A percentile compares a stretch with the other conserved stretches of the same genome.
Conservation (phyloP, 1,139 yeast species). For the Zygosaccharomyces pseudobailii region DNA sequence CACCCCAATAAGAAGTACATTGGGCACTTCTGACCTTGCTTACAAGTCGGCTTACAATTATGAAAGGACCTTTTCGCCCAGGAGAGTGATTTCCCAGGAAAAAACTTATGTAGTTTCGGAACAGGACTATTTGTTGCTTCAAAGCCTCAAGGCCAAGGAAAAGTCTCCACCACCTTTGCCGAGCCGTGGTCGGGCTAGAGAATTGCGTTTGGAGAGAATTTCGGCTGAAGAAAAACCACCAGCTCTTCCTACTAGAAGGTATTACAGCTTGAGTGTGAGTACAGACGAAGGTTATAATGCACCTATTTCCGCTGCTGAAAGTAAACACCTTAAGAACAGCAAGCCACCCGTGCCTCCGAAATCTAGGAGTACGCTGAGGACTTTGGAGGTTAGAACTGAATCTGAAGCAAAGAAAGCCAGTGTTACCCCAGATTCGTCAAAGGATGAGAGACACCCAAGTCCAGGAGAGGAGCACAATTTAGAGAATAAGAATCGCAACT, state of each 20-base stretch:
- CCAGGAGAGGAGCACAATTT: not conserved
- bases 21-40: slow-evolving; percentile 22
- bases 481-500: not conserved
- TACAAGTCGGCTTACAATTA: slow-evolving; percentile 38
- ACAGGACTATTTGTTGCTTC: slow-evolving; percentile 29
- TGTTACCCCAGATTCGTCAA: not conserved
- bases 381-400: not conserved
- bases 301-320: not conserved
- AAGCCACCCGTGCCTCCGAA: slow-evolving; percentile 3
- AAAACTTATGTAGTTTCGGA: slow-evolving; percentile 24
- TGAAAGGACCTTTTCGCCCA: slow-evolving; percentile 32
- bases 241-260: not conserved
- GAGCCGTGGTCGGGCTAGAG: not conserved
- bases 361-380: not conserved
- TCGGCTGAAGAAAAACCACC: slow-evolving; percentile 1
- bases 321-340: not conserved
- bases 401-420: not conserved
- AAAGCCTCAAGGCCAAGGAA: slow-evolving; percentile 17
- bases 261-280: not conserved
- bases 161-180: slow-evolving; percentile 11
- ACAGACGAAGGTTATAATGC: not conserved
- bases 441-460: too few species aligned
- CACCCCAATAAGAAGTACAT: not conserved
- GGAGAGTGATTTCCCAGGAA: not conserved
- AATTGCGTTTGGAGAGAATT: not conserved